A percentile compares a stretch with the other conserved stretches of the same genome.
These are phyloP conservation scores for Boletus sp. DNA, from an alignment of 1,284 basidiomycete species.

Conservation along the genomic window DNA sequence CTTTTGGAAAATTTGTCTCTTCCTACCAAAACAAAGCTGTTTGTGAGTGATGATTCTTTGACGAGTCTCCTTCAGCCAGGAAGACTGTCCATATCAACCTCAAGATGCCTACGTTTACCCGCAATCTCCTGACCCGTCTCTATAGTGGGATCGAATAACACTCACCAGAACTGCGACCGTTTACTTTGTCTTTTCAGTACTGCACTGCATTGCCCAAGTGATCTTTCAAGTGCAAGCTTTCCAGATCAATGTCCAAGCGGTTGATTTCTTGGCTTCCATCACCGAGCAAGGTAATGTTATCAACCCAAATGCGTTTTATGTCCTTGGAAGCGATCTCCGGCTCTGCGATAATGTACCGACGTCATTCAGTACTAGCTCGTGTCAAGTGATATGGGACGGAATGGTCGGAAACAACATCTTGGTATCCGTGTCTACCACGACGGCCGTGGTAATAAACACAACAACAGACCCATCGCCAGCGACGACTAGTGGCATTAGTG, in stretches of 20 bases:
- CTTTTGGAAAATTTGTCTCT: conserved; percentile 42
- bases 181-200: conserved; percentile 65
- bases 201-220: conserved; percentile 68
- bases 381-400: conserved; percentile 56
- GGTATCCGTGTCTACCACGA: background rate
- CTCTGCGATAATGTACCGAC: conserved; percentile 58
- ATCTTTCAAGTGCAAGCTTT: conserved; percentile 67
- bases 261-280: conserved; percentile 50
- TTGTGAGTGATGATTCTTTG: conserved; percentile 43
- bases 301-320: conserved; percentile 50
- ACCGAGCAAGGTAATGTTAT: conserved; percentile 50
- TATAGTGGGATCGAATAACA: conserved; percentile 68
- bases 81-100: background rate
- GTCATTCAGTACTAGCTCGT: conserved; percentile 47
- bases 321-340: conserved; percentile 48
- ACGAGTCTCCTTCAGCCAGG: background rate
- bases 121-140: conserved; percentile 1
- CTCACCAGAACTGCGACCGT: conserved; percentile 62
- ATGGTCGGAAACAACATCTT: conserved; percentile 12
- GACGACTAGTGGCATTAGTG: background rate
- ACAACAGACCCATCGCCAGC: background rate
- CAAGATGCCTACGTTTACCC: background rate
- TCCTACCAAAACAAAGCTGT: conserved; percentile 47
- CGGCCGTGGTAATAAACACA: background rate
- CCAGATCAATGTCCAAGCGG: conserved; percentile 59